Base-by-base conservation (phyloP, 2,329 filamentous ascomycete species). In the Penicillium decumbens region DNA sequence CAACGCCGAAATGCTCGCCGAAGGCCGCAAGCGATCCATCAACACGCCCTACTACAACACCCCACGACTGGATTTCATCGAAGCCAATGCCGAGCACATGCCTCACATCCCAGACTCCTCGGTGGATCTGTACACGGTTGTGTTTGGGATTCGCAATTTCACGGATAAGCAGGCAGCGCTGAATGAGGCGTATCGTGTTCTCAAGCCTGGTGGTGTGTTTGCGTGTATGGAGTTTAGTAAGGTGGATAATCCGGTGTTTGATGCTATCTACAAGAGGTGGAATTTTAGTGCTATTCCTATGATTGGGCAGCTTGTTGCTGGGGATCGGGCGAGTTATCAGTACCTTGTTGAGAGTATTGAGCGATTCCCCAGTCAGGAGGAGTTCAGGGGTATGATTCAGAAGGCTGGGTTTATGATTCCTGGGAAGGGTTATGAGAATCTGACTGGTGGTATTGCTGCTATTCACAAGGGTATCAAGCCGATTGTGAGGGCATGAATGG, bases 261-360 rank as follows among this genome's bases (percentile, higher is more conserved):
- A 97, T 71, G 82, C 84, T 15, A 71, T 92, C 1, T 98, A 98
- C 74, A 95, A 95, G 78, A 81, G 87, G 51, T 98, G 95, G 91
- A 95, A 89, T 53, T 98, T 98, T 70, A 80, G 84, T 51, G 90
- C 89, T 10, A 98, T 98, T 57, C 93, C 93, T 0, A 71, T 98
- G 59, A 96, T 98, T 64, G 95, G 93, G 2, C 92, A 98, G 74
- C 67, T 98, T 53, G 91, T 98, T 13, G 92, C 93, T 1, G 89
- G 89, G 6, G 95, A 98, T 68, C 79, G 92, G 49, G 92, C 95
- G 65, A 95, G 89, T 68, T 98, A 98, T 72, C 93, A 98, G 77
- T 98, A 98, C 72, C 78, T 98, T 8, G 93, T 98, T 8, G 93
- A 98, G 78, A 96, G 91, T 71, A 98, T 98, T 70, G 91, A 96